phyloP scores from a whole-genome alignment of 1,284 basidiomycete genomes.

The Porodaedalea pini region DNA sequence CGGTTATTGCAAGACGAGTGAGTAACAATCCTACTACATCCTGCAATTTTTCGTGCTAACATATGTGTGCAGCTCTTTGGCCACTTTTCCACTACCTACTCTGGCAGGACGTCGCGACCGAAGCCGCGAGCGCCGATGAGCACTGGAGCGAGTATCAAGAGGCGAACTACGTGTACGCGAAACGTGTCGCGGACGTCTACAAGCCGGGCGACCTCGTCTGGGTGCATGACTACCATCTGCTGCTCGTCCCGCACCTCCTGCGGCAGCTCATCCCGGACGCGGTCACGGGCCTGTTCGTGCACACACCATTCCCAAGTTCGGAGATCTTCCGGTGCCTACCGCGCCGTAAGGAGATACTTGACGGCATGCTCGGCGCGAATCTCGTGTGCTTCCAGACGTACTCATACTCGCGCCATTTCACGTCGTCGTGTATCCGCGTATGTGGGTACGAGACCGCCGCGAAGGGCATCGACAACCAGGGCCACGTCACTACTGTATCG shows the following conservation, averaged over 20 bases:
- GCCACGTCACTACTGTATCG: constrained; percentile 80
- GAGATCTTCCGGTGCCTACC: constrained; percentile 95
- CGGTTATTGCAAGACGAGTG: constrained; percentile 97
- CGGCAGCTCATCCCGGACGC: constrained; percentile 76
- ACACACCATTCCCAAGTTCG: constrained; percentile 95
- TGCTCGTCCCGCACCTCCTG: constrained; percentile 86
- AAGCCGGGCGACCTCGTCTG: constrained; percentile 87
- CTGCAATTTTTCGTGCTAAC: neutral
- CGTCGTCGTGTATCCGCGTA: constrained; percentile 91
- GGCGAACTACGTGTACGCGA: constrained; percentile 85
- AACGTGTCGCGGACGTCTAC: constrained; percentile 74
- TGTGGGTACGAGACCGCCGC: constrained; percentile 88
- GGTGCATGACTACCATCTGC: constrained; percentile 91
- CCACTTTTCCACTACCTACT: constrained; percentile 98
- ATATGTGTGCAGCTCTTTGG: constrained; percentile 63
- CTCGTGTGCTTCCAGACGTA: constrained; percentile 95
- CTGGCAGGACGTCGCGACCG: constrained; percentile 90
- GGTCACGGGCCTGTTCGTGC: constrained; percentile 89
- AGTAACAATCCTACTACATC: constrained; percentile 31
- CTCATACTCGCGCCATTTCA: constrained; percentile 95
- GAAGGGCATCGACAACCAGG: constrained; percentile 77
- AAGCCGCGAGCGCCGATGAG: constrained; percentile 77
- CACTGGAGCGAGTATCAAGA: constrained; percentile 84
- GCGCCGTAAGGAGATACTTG: constrained; percentile 87
- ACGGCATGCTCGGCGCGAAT: constrained; percentile 98